Evolutionary conservation across 2,329 filamentous ascomycete genomes (phyloP), one percentile per base, ranked within the genome.

Genomic region (Rutstroemia sp.): DNA sequence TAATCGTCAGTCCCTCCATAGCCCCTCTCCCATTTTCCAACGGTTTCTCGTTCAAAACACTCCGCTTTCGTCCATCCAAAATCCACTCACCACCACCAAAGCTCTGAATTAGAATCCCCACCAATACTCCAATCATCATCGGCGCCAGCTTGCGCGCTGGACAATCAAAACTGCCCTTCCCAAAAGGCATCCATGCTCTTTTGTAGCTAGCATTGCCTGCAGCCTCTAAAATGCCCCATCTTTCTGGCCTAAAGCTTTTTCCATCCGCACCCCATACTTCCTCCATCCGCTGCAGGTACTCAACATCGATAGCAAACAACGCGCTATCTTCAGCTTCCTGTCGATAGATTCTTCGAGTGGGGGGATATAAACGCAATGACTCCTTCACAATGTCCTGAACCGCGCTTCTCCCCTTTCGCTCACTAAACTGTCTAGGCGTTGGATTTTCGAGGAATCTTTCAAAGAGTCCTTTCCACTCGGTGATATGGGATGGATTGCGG

Each of bases 61-160:
- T 34, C 27, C 47, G 10, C 7, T 25, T 12, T n/a, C 18, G 4
- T 19, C 25, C 16, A 27, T 52, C 48, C 48, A 52, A 39, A 46
- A 46, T 6, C 48, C 48, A 56, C 14, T 5, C 0, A 7, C 16
- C 48, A 21, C 6, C 14, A 12, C 21, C 38, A 52, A 56, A 56
- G 16, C 14, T 9, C 9, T 56, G 16, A 19, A 45, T 18, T 16
- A 52, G 37, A 25, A 27, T 18, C 21, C 39, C 54, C 27, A 56
- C 54, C 48, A 56, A 45, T 30, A 56, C 45, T 18, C 39, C 54
- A 30, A 56, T 45, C 54, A 56, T 56, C 23, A 56, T 56, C 41
- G 54, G 54, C 19, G 54, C 54, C 21, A 45, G 6, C 5, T 30
- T 56, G 9, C 5, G 5, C 10, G 54, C 54, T n/a, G 54, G 54